phyloP scores from a whole-genome alignment of 345 rosid species.

The Moringa oleifera region DNA sequence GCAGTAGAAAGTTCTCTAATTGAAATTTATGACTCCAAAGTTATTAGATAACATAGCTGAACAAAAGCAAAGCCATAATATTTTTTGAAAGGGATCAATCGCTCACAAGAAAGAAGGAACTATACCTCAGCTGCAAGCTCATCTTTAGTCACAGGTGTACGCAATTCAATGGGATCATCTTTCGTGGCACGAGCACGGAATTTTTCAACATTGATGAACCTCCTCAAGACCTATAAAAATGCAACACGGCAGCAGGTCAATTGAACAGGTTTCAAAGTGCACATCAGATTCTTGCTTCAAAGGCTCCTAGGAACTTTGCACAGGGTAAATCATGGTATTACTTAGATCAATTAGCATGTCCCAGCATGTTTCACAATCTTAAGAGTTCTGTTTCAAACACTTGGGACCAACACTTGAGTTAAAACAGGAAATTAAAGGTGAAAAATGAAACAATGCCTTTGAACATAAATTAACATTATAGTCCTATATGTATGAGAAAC shows the following conservation, averaged over 20 bases:
- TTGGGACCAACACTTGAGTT: neutral
- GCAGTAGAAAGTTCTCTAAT: neutral
- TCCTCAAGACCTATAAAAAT: slow-evolving; percentile 47
- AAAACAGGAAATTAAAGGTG: neutral
- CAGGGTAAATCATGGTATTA: neutral
- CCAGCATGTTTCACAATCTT: neutral
- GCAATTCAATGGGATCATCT: slow-evolving; percentile 70
- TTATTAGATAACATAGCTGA: too few species aligned
- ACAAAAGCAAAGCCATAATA: neutral
- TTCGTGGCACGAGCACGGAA: slow-evolving; percentile 60
- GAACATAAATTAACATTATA: too few species aligned
- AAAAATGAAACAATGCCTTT: too few species aligned
- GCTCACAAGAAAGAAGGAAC: neutral
- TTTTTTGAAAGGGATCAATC: neutral
- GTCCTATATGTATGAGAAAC: neutral
- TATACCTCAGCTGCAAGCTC: slow-evolving; percentile 72
- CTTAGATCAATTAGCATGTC: neutral
- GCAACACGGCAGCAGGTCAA: neutral
- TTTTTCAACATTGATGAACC: slow-evolving; percentile 53
- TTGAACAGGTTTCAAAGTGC: neutral
- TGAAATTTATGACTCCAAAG: too few species aligned
- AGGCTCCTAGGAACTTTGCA: slow-evolving; percentile 5
- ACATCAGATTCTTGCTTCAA: slow-evolving; percentile 2
- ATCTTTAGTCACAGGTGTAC: slow-evolving; percentile 63
- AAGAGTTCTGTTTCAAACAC: neutral